phyloP scores from a whole-genome alignment of 2,329 filamentous ascomycete species.

The Cordyceps javanica region DNA sequence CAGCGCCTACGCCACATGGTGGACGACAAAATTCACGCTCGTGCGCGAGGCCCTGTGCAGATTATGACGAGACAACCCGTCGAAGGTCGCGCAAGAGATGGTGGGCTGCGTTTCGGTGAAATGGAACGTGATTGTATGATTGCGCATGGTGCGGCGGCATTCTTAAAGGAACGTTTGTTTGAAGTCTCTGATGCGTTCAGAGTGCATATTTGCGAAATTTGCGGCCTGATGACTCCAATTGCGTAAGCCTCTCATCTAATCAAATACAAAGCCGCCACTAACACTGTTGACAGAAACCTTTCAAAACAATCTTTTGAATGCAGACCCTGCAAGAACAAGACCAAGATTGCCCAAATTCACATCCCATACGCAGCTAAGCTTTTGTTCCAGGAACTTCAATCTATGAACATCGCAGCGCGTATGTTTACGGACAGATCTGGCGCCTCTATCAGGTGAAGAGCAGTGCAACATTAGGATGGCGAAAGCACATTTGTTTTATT shows the following conservation, averaged over 20 bases:
- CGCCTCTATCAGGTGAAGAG: constrained; percentile 57
- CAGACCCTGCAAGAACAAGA: constrained; percentile 98
- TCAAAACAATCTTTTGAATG: constrained; percentile 96
- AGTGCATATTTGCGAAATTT: constrained; percentile 98
- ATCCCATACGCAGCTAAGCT: constrained; percentile 97
- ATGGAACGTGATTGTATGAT: constrained; percentile 99
- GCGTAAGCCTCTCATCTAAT: constrained; percentile 61
- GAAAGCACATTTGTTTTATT: background rate
- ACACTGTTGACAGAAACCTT: constrained; percentile 60
- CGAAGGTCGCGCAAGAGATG: constrained; percentile 95
- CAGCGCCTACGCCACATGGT: constrained; percentile 99
- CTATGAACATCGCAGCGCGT: constrained; percentile 96
- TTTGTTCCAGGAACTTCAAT: constrained; percentile 93
- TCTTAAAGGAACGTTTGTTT: constrained; percentile 95
- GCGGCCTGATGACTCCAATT: constrained; percentile 97
- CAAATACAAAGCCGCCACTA: constrained; percentile 20
- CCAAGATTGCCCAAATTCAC: constrained; percentile 94
- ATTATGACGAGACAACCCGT: constrained; percentile 97
- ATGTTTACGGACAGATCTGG: constrained; percentile 90
- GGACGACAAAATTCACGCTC: constrained; percentile 99
- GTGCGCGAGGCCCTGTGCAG: constrained; percentile 91
- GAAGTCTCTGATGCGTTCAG: constrained; percentile 97
- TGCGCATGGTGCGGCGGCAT: constrained; percentile 94
- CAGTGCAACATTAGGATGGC: background rate
- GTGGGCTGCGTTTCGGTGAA: constrained; percentile 98